Evolutionary conservation across 306 rosid genomes (phyloP), one percentile per base, ranked within the genome.

Genomic region (Quercus suber): DNA sequence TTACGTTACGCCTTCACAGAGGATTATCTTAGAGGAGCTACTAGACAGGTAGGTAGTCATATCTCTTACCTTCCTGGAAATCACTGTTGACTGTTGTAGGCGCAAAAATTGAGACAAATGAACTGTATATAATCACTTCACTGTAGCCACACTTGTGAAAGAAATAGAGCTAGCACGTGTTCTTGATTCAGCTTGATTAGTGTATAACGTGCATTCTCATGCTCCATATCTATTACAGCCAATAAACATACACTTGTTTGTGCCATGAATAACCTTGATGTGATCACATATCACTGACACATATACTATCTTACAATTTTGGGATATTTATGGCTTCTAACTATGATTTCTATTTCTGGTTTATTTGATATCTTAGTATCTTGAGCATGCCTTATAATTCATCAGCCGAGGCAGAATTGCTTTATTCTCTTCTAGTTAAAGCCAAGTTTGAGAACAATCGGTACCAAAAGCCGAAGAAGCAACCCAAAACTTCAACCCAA

Each of bases 401-500:
- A 76, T 91, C 94, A 28, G 91, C 92, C 7, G 92, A 90, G 82
- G 90, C 88, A 59, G 92, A 95, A 65, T 52, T 95, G 55, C 86
- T 92, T 1, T 92, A 91, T 80, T 85, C 97, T 80, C 97, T 95
- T 19, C 78, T 91, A 61, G 86, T 87, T 45, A 91, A 91, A 90
- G 97, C 98, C 67, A 86, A 75, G 82, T 90, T 82, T 84, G 97
- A 95, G 90, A 95, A 95, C 81, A 91, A 90, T 79, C 82, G 93
- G 52, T 91, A 86, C 71, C 86, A 17, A 82, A 91, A 84, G 87
- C 95, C 97, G 2, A 91, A 89, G 84, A 92, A 85, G 87, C 88
- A 89, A 76, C 85, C 97, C 67, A 91, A 89, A 81, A 45, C 76
- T 80, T 94, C 99, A 73, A 81, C 83, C 76, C 72, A 89, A 69